Evolutionary conservation across 495 filamentous ascomycete genomes (phyloP).

Genomic region (Xylaria sp.): DNA sequence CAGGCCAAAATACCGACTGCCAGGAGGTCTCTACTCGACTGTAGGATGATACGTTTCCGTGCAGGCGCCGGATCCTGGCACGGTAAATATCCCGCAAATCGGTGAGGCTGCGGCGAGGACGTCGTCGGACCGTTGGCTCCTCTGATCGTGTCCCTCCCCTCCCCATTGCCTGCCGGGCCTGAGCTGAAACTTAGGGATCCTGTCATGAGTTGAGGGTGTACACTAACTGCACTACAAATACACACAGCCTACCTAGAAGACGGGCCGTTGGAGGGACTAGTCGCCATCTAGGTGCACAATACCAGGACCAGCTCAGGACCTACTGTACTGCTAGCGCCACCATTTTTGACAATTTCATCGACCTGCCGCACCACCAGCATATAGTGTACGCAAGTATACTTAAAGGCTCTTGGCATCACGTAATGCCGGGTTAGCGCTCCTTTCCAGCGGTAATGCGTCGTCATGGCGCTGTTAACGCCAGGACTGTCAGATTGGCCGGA

Average conservation of each 20-base stretch:
- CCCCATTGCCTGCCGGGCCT: conserved; percentile 4
- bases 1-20: conserved; percentile 10
- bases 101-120: conserved; percentile 5
- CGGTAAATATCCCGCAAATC: conserved; percentile 14
- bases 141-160: too few species aligned
- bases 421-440: conserved; percentile 9
- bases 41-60: not conserved
- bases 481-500: not conserved
- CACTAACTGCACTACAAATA: conserved; percentile 18
- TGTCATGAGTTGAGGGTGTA: not conserved
- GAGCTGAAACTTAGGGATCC: conserved; percentile 11
- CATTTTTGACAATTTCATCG: not conserved
- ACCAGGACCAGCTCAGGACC: too few species aligned
- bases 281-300: not conserved
- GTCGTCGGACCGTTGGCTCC: not conserved
- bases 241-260: conserved; percentile 15
- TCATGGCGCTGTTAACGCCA: not conserved
- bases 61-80: conserved; percentile 10
- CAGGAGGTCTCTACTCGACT: not conserved
- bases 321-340: not conserved
- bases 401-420: conserved; percentile 17
- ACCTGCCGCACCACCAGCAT: not conserved
- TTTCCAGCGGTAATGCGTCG: conserved; percentile 7
- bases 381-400: too few species aligned
- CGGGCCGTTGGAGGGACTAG: not conserved